phyloP scores from a whole-genome alignment of 805 yeast species.

The Saccharomycopsis javanensis region DNA sequence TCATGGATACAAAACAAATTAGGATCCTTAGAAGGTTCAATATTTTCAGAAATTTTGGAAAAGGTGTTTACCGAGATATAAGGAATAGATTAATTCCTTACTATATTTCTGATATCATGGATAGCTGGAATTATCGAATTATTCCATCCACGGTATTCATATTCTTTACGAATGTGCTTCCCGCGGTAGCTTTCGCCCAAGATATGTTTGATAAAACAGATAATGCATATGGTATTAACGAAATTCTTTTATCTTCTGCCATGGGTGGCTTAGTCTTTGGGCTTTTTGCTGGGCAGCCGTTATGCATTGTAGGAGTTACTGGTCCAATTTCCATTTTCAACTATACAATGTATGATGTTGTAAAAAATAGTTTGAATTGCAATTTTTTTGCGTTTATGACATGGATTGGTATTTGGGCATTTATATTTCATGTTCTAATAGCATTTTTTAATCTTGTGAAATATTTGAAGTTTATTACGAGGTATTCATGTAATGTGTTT shows the following conservation, averaged over 20 bases:
- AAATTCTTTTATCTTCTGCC: conserved; percentile 73
- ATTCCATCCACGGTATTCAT: conserved; percentile 76
- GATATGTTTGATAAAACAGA: conserved; percentile 92
- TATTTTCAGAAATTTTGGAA: conserved; percentile 7
- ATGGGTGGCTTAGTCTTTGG: conserved; percentile 89
- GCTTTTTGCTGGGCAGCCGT: conserved; percentile 76
- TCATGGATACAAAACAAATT: neutral
- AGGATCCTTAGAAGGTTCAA: neutral
- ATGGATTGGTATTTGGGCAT: conserved; percentile 90
- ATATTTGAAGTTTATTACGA: conserved; percentile 60
- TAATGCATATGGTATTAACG: conserved; percentile 85
- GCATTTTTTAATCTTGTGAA: conserved; percentile 63
- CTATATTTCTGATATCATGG: conserved; percentile 62
- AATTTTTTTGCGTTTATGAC: conserved; percentile 86
- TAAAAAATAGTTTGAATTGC: conserved; percentile 28
- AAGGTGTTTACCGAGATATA: conserved; percentile 15
- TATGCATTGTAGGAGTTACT: conserved; percentile 93
- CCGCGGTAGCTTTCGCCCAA: conserved; percentile 93
- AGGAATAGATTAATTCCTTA: conserved; percentile 35
- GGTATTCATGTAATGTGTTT: conserved; percentile 84
- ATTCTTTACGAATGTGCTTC: conserved; percentile 81
- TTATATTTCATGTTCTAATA: conserved; percentile 66
- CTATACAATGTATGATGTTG: conserved; percentile 54
- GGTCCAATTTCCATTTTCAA: conserved; percentile 92
- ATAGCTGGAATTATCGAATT: conserved; percentile 72